Conservation (phyloP, 306 rosid genomes). For the Elaeagnus macrophylla region DNA sequence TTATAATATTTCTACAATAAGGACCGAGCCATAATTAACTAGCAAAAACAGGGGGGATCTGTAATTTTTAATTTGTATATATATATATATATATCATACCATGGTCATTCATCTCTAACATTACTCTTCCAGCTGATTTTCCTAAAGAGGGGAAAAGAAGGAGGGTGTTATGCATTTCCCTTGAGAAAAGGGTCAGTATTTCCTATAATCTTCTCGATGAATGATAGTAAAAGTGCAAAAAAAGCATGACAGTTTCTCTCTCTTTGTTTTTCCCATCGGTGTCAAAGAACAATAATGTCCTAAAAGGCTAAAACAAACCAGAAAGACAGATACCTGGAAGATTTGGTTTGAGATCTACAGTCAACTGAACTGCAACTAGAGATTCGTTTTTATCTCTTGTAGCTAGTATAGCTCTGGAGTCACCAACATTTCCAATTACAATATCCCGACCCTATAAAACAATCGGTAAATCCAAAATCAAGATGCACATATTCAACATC, state of each 20-base stretch:
- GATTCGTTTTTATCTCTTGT: slow-evolving; percentile 40
- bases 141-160: too few relatives aligned
- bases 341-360: slow-evolving; percentile 74
- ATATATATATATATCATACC: too few relatives aligned
- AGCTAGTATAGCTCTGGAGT: slow-evolving; percentile 63
- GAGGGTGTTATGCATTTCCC: too few relatives aligned
- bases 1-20: too few relatives aligned
- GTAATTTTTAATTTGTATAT: too few relatives aligned
- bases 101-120: too few relatives aligned
- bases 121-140: too few relatives aligned
- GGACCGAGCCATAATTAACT: too few relatives aligned
- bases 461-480: slow-evolving; percentile 1
- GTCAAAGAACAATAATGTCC: neutral
- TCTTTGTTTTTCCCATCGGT: neutral
- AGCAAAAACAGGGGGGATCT: too few relatives aligned
- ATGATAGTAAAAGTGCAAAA: too few relatives aligned
- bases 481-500: neutral
- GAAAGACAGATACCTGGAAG: slow-evolving; percentile 49
- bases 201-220: too few relatives aligned
- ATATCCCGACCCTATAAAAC: slow-evolving; percentile 50
- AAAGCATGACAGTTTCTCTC: neutral
- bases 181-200: too few relatives aligned
- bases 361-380: slow-evolving; percentile 58
- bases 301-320: neutral
- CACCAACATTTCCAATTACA: slow-evolving; percentile 58